phyloP scores from a whole-genome alignment of 2,329 filamentous ascomycete species.

The Alternaria metachromatica region DNA sequence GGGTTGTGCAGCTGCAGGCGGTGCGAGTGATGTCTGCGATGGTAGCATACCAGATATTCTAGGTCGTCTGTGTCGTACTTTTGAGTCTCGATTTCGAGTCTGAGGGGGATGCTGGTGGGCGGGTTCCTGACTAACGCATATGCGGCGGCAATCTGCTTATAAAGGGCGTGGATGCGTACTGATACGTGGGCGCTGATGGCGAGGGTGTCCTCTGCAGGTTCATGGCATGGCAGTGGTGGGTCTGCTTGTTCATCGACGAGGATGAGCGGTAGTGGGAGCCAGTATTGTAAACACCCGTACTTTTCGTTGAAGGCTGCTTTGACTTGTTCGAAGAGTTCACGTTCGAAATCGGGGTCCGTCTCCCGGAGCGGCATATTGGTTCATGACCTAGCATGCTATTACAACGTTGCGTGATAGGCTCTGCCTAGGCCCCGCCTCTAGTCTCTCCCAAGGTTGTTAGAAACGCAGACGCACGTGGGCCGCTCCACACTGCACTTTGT shows the following conservation, averaged over 20 bases:
- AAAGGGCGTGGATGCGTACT: conserved; percentile 13
- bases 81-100: conserved; percentile 11
- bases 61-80: conserved; percentile 10
- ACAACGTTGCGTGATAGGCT: background rate
- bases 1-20: conserved; percentile 16
- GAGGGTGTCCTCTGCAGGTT: conserved; percentile 15
- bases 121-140: conserved; percentile 6
- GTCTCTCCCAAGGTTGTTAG: background rate
- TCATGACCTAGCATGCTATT: background rate
- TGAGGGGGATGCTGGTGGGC: conserved; percentile 12
- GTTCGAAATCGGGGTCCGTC: conserved; percentile 16
- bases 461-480: background rate
- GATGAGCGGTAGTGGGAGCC: conserved; percentile 16
- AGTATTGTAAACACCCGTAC: conserved; percentile 10
- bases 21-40: conserved; percentile 16
- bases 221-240: conserved; percentile 8
- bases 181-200: conserved; percentile 14
- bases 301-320: conserved; percentile 18
- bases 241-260: conserved; percentile 13
- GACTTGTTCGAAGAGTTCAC: conserved; percentile 10
- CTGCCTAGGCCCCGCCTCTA: background rate
- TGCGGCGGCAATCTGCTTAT: conserved; percentile 9
- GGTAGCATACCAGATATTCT: conserved; percentile 8
- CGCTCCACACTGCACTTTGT: background rate
- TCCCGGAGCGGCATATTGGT: conserved; percentile 16